Conservation (phyloP, 345 rosid species). For the Isatis tinctoria region DNA sequence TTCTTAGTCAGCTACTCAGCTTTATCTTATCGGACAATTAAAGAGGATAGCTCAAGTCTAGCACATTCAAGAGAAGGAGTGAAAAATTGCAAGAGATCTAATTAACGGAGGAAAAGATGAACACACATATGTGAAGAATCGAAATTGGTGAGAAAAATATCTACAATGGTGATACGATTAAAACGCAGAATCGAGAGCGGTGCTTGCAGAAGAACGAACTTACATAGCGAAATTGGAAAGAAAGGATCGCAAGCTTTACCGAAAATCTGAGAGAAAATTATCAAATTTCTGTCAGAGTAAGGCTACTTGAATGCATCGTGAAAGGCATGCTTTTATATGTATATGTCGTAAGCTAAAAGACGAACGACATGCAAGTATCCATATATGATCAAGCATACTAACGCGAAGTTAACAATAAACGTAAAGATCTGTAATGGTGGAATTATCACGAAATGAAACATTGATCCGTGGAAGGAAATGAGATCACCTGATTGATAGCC, state of each 20-base stretch:
- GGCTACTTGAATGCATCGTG: not conserved
- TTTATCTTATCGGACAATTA: not conserved
- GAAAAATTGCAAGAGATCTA: not conserved
- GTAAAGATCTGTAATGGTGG: too few relatives aligned
- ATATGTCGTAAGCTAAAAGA: not conserved
- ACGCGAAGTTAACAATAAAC: too few relatives aligned
- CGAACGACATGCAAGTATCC: too few relatives aligned
- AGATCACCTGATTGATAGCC: slow-evolving; percentile 5
- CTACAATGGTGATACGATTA: not conserved
- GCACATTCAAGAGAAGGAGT: not conserved
- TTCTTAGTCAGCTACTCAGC: too few relatives aligned
- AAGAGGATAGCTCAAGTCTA: not conserved
- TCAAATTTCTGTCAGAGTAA: not conserved
- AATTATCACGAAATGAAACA: not conserved
- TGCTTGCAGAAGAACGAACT: slow-evolving; percentile 8
- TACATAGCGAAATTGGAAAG: slow-evolving; percentile 19
- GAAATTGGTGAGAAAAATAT: not conserved
- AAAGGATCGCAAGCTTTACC: not conserved
- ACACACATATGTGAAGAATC: not conserved
- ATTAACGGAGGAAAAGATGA: not conserved
- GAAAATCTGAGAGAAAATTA: not conserved
- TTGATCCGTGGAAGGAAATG: not conserved
- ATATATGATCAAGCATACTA: too few relatives aligned
- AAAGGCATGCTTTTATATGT: not conserved
- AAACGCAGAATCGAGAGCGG: not conserved